Evolutionary conservation across 2,329 filamentous ascomycete genomes (phyloP), one percentile per base, ranked within the genome.

Genomic region (Aspergillus persii): DNA sequence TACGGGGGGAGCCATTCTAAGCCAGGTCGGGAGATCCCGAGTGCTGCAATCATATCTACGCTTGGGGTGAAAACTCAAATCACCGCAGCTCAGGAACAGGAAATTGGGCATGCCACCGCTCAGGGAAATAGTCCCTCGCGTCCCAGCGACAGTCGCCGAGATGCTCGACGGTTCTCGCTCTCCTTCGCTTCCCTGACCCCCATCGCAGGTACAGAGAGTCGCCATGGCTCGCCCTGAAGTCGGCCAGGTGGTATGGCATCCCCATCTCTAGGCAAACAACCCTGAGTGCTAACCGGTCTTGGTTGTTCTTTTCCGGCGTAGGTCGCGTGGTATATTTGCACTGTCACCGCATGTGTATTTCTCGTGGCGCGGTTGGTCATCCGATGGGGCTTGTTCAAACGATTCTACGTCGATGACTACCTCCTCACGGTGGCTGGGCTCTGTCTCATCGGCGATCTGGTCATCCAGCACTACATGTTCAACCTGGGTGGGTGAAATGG

Each of bases 401-500:
- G 55, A 36, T 57, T 63, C 50, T 66, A 66, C 15, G 29, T 65
- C 27, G 64, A 66, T 39, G 64, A 66, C 44, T 46, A 50, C 18
- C 54, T 66, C 30, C 54, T 66, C 6, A 30, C 57, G 2, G 30
- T 58, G 31, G 56, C 64, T 3, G 46, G 53, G 23, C 11, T 61
- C 5, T 65, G 64, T 48, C 50, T 66, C 36, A 62, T 66, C 8
- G 63, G 51, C 4, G 59, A 65, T 33, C 27, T 64, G 55, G 61
- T 51, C n/a, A 66, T 67, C 52, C 65, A 64, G 47, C 65, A 66
- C 59, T 61, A 63, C 46, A 65, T 65, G 65, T 67, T 67, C 39
- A 61, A 61, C 18, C 58, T 53, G 48, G 62, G 65, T 67, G 57
- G 8, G 59, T 49, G 18, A 30, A 41, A 41, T n/a, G 15, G 12